These are phyloP conservation scores for Stachybotrys chlorohalonatus DNA, from an alignment of 2,329 filamentous ascomycete genomes.

Conservation along the genomic window DNA sequence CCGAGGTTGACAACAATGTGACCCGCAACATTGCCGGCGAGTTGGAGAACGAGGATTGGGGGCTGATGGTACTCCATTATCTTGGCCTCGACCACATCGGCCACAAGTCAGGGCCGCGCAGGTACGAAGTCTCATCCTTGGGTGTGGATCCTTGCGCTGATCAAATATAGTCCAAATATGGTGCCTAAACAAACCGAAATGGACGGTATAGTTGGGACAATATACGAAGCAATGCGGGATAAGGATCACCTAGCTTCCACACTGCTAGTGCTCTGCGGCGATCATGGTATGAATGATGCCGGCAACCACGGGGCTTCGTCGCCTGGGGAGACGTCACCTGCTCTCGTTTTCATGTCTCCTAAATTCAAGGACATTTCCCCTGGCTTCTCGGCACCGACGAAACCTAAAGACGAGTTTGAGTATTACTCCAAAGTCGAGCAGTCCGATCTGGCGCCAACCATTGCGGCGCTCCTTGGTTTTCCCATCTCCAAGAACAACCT, in stretches of 20 bases:
- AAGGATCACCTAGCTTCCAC: constrained; percentile 66
- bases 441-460: constrained; percentile 83
- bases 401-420: constrained; percentile 60
- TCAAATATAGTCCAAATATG: constrained; percentile 66
- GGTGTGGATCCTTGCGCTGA: background rate
- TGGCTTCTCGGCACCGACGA: constrained; percentile 40
- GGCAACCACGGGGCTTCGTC: constrained; percentile 95
- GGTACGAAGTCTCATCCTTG: constrained; percentile 32
- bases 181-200: constrained; percentile 87
- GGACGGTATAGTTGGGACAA: constrained; percentile 68
- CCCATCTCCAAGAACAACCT: constrained; percentile 85
- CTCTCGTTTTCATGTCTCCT: constrained; percentile 82
- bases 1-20: constrained; percentile 95
- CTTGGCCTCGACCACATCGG: constrained; percentile 95
- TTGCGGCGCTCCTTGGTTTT: constrained; percentile 79
- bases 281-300: constrained; percentile 99
- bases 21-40: constrained; percentile 80
- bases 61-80: constrained; percentile 89
- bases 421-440: constrained; percentile 86
- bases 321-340: constrained; percentile 86
- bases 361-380: constrained; percentile 55
- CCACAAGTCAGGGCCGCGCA: constrained; percentile 84
- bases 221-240: constrained; percentile 68
- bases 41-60: constrained; percentile 73
- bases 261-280: constrained; percentile 77